phyloP scores from a whole-genome alignment of 2,329 filamentous ascomycete genomes.

The Aspergillus fijiensis region DNA sequence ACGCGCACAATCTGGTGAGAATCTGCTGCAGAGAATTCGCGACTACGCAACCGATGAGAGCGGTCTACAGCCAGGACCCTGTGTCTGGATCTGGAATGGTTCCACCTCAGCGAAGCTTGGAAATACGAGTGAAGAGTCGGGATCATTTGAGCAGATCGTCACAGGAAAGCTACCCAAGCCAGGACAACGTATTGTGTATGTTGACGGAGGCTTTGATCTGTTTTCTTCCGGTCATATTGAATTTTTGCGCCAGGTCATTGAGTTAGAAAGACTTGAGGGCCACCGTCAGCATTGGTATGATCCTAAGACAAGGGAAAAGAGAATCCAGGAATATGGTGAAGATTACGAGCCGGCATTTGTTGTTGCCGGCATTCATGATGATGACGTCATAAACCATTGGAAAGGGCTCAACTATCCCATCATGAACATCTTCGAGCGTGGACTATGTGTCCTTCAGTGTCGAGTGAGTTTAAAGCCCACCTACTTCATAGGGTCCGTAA shows the following conservation, averaged over 20 bases:
- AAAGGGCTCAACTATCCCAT: conserved; percentile 98
- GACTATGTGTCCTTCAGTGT: conserved; percentile 92
- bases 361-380: conserved; percentile 91
- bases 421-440: conserved; percentile 98
- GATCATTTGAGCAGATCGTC: conserved; percentile 67
- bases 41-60: conserved; percentile 87
- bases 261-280: conserved; percentile 70
- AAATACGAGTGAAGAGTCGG: conserved; percentile 56
- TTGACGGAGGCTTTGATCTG: conserved; percentile 93
- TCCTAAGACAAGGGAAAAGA: conserved; percentile 61
- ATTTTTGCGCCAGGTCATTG: conserved; percentile 76
- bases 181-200: conserved; percentile 86
- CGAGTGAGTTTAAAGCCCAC: conserved; percentile 57
- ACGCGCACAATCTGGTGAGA: conserved; percentile 60
- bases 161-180: conserved; percentile 68
- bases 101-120: conserved; percentile 37
- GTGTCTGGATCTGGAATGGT: conserved; percentile 79
- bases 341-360: conserved; percentile 84
- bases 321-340: conserved; percentile 61
- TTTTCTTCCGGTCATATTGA: conserved; percentile 98
- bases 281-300: conserved; percentile 71
- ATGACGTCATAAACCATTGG: conserved; percentile 92
- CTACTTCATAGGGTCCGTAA: neutral
- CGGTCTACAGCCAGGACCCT: conserved; percentile 72
- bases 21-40: conserved; percentile 73